Evolutionary conservation across 2,329 filamentous ascomycete genomes (phyloP).

Genomic region (Aureobasidium sp.): DNA sequence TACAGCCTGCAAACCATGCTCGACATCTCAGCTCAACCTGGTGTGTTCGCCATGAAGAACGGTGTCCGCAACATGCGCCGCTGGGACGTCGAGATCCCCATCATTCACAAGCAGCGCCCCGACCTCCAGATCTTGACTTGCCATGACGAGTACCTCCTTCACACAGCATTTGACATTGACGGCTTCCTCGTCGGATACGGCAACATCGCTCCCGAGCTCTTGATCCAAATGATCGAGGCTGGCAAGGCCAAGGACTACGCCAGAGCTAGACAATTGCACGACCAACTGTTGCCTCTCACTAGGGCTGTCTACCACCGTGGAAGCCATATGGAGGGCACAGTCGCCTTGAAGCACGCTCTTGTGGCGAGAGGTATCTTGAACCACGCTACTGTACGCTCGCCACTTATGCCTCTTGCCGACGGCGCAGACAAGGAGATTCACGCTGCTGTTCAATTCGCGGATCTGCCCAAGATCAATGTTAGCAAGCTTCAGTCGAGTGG

Average conservation of each 20-base stretch:
- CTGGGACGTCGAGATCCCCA: constrained; percentile 50
- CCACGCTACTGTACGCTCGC: constrained; percentile 46
- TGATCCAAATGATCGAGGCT: constrained; percentile 45
- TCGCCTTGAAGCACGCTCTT: constrained; percentile 43
- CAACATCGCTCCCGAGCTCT: constrained; percentile 45
- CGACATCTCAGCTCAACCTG: constrained; percentile 46
- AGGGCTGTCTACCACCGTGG: constrained; percentile 50
- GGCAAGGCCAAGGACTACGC: constrained; percentile 46
- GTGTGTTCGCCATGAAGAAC: constrained; percentile 52
- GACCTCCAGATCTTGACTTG: constrained; percentile 46
- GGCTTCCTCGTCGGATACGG: constrained; percentile 51
- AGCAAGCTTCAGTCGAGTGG: not conserved
- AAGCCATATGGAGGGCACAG: constrained; percentile 49
- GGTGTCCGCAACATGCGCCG: constrained; percentile 52
- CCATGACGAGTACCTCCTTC: constrained; percentile 48
- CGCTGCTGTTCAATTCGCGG: constrained; percentile 32
- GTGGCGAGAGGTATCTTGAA: constrained; percentile 45
- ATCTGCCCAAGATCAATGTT: constrained; percentile 29
- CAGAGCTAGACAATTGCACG: constrained; percentile 44
- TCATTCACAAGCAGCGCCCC: constrained; percentile 44
- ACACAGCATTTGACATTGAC: constrained; percentile 48
- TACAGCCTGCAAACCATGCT: constrained; percentile 48
- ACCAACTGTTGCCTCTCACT: constrained; percentile 45
- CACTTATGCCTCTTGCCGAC: constrained; percentile 38
- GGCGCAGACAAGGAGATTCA: constrained; percentile 41